phyloP scores from a whole-genome alignment of 1,139 yeast genomes.

The Scheffersomyces parashehatae region DNA sequence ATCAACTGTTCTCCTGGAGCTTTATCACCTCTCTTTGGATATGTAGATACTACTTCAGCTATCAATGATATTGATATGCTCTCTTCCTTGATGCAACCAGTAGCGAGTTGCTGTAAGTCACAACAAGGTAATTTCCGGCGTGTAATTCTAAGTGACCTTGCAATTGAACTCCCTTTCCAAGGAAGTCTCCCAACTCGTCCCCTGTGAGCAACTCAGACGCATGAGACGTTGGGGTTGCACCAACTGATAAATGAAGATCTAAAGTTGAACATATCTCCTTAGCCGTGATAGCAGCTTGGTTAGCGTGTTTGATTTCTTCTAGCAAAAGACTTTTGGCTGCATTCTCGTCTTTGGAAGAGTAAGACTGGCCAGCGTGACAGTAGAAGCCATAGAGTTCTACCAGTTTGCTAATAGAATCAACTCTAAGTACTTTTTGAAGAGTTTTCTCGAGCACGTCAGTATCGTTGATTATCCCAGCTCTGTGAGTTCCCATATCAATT shows the following conservation, averaged over 20 bases:
- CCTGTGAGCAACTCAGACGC: slow-evolving; percentile 42
- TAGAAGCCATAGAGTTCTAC: slow-evolving; percentile 67
- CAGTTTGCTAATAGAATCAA: slow-evolving; percentile 19
- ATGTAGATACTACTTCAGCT: slow-evolving; percentile 65
- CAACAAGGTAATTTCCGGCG: slow-evolving; percentile 77
- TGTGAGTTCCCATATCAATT: slow-evolving; percentile 59
- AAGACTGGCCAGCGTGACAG: slow-evolving; percentile 81
- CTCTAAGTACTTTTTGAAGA: slow-evolving; percentile 25
- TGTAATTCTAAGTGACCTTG: slow-evolving; percentile 64
- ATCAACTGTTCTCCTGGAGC: slow-evolving; percentile 62
- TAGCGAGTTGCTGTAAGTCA: slow-evolving; percentile 74
- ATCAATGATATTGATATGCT: slow-evolving; percentile 58
- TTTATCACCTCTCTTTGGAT: slow-evolving; percentile 49
- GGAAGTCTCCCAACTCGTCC: slow-evolving; percentile 17
- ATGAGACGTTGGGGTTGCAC: slow-evolving; percentile 83
- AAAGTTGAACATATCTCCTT: slow-evolving; percentile 24
- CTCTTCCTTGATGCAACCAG: slow-evolving; percentile 51
- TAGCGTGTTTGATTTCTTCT: slow-evolving; percentile 58
- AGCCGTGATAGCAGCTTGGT: slow-evolving; percentile 51
- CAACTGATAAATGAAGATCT: slow-evolving; percentile 55
- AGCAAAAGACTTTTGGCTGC: slow-evolving; percentile 51
- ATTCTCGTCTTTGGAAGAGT: slow-evolving; percentile 46
- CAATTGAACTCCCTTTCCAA: slow-evolving; percentile 25
- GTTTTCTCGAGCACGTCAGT: slow-evolving; percentile 28
- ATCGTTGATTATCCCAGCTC: slow-evolving; percentile 58